Conservation (phyloP, 305 asterid genomes). For the Solanum hybrid region DNA sequence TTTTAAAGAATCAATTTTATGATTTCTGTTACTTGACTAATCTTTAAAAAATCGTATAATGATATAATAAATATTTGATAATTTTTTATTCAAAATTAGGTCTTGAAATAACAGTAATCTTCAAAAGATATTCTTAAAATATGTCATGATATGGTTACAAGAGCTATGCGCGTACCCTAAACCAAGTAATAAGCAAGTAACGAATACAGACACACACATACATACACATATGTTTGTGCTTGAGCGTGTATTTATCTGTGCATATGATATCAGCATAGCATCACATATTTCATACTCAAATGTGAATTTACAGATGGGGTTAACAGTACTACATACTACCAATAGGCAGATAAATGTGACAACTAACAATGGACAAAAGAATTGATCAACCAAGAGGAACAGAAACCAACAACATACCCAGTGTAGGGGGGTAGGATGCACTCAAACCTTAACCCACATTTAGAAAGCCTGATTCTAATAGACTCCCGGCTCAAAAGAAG, state of each 20-base stretch:
- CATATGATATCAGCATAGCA: not conserved
- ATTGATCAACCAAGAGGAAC: not conserved
- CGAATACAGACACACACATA: not conserved
- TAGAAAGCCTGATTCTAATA: not conserved
- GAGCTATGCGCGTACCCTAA: not conserved
- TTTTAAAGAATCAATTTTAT: not conserved
- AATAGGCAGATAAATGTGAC: conserved; percentile 1
- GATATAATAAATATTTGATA: not conserved
- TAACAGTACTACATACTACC: not conserved
- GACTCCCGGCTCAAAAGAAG: not conserved
- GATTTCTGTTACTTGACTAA: not conserved
- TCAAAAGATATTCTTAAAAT: not conserved
- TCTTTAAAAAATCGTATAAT: not conserved
- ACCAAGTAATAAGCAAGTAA: not conserved
- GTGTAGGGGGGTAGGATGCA: not conserved
- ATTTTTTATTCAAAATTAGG: not conserved
- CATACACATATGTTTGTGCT: not conserved
- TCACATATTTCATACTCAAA: not conserved
- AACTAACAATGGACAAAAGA: not conserved
- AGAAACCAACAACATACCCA: not conserved
- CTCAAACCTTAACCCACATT: not conserved
- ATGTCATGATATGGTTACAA: not conserved
- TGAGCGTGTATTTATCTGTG: not conserved
- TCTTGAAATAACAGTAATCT: not conserved
- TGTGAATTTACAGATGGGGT: not conserved